A percentile compares a stretch with the other conserved stretches of the same genome.
Conservation (phyloP, 768 basidiomycete genomes). For the Clavulina sp. region DNA sequence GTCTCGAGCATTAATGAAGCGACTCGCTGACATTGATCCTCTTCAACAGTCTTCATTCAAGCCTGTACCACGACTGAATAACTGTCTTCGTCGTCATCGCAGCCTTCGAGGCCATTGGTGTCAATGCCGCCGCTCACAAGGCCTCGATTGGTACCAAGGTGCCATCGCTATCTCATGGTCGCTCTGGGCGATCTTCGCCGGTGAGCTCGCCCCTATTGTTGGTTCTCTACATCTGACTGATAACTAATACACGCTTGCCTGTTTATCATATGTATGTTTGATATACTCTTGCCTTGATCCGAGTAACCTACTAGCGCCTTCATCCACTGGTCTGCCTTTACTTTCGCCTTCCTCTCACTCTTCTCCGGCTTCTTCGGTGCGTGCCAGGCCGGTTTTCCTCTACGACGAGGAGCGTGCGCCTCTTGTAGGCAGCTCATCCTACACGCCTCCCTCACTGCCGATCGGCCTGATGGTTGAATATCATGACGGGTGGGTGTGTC, state of each 20-base stretch:
- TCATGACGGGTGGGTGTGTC: too few relatives aligned
- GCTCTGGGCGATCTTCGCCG: slow-evolving; percentile 81
- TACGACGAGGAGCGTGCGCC: slow-evolving; percentile 81
- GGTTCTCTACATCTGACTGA: neutral
- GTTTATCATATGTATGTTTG: too few relatives aligned
- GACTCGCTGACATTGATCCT: too few relatives aligned
- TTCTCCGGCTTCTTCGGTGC: slow-evolving; percentile 44
- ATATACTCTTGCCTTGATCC: too few relatives aligned
- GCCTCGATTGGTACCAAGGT: slow-evolving; percentile 81
- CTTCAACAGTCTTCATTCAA: too few relatives aligned
- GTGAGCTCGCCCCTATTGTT: slow-evolving; percentile 8
- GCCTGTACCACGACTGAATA: slow-evolving; percentile 90
- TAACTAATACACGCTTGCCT: too few relatives aligned
- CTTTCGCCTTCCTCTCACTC: slow-evolving; percentile 66
- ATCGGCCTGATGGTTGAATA: too few relatives aligned
- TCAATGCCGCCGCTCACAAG: slow-evolving; percentile 40
- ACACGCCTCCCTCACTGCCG: too few relatives aligned
- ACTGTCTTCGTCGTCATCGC: slow-evolving; percentile 68
- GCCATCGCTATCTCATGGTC: slow-evolving; percentile 84
- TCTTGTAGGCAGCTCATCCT: too few relatives aligned
- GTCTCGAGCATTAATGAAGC: too few relatives aligned
- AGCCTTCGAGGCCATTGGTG: slow-evolving; percentile 79
- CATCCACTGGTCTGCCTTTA: slow-evolving; percentile 82
- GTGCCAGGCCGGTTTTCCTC: slow-evolving; percentile 39
- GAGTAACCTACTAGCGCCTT: slow-evolving; percentile 49